phyloP scores from a whole-genome alignment of 768 basidiomycete genomes.

The Suillus spraguei region DNA sequence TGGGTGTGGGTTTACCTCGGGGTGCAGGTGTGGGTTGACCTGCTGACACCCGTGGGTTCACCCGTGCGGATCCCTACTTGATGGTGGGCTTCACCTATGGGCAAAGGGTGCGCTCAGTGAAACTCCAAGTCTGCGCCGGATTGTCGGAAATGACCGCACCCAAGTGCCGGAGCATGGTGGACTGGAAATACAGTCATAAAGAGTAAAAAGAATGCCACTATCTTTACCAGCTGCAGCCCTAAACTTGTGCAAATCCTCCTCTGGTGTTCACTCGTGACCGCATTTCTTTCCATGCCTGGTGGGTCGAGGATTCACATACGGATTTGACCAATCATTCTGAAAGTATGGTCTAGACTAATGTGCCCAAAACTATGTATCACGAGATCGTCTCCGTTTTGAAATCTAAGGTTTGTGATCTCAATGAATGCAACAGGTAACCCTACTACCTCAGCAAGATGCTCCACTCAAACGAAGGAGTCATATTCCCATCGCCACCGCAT shows the following conservation, averaged over 20 bases:
- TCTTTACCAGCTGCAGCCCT: not conserved
- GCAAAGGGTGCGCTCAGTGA: not conserved
- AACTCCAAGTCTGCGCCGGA: not conserved
- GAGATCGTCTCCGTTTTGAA: not conserved
- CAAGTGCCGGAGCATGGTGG: not conserved
- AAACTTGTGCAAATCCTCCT: not conserved
- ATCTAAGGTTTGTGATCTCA: constrained; percentile 3
- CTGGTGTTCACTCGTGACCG: not conserved
- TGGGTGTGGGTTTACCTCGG: no score
- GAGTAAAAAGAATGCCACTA: not conserved
- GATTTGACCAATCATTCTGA: not conserved
- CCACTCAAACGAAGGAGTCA: not conserved
- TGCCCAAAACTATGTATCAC: not conserved
- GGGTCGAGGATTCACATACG: not conserved
- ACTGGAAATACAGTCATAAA: not conserved
- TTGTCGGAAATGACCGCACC: not conserved
- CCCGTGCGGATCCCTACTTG: no score
- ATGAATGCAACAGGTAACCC: not conserved
- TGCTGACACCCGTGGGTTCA: no score
- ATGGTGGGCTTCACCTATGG: not conserved
- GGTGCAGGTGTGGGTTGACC: no score
- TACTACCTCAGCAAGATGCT: not conserved
- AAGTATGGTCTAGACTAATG: not conserved
- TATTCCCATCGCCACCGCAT: constrained; percentile 2
- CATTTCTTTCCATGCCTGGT: not conserved